Base-by-base conservation (phyloP, 2,329 filamentous ascomycete genomes). In the Diaporthe helianthi region DNA sequence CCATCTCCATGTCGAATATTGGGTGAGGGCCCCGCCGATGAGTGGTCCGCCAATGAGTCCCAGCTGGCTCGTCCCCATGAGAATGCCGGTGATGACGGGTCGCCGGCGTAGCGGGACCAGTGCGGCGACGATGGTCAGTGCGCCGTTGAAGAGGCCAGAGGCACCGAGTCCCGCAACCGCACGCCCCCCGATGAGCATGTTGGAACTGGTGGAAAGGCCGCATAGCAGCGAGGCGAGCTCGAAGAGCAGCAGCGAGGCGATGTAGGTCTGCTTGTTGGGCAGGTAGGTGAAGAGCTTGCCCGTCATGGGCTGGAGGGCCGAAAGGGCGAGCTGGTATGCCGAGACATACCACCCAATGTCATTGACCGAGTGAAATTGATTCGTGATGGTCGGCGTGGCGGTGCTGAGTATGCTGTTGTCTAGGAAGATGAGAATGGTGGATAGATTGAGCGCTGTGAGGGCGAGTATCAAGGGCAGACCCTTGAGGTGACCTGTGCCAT, bases 161-260 rank as follows among this genome's bases (percentile, higher is more conserved):
- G 60, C 69, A 26, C 71, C 71, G 8, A 71, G 44, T 2, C 71
- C 71, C 5, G 65, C 69, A 12, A 71, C 47, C 12, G 65, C 65
- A 13, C 65, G 68, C 2, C 65, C 69, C 24, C 63, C 52, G 8
- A 71, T 72, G 47, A 72, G 47, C 36, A 68, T 64, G 13, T 44
- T 41, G 24, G 69, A 69, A 15, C 33, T 47, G 24, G 51, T 63
- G 31, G 69, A 46, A n/a, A 65, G 51, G 17, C 44, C 71, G 52
- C 69, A 72, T 22, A 88, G 76, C 5, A 86, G 71, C 3, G 82
- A 85, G 3, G 86, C 86, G 0, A 86, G 51, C 73, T 82, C 79
- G 68, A 81, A 81, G n/a, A 80, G 65, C 2, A 75, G 36, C 3
- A 81, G 49, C 46, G 79, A 81, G 3, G 75, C 73, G 69, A 74